Evolutionary conservation across 441 rosid genomes (phyloP).

Genomic region (Isatis lusitanica): DNA sequence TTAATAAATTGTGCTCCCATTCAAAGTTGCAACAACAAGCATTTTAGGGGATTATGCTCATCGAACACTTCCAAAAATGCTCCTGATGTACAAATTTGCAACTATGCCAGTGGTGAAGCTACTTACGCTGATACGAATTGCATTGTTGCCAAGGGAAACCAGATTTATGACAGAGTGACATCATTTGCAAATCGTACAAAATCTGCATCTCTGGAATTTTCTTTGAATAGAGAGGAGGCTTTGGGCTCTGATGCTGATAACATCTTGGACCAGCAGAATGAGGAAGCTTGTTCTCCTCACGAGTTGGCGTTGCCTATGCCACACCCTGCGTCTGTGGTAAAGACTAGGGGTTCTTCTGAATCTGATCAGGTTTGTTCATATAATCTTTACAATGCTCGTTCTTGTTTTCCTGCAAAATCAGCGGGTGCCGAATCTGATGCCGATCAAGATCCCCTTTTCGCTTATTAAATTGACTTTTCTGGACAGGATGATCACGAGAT

Average conservation of each 20-base stretch:
- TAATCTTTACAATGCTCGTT: constrained; percentile 9
- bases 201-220: constrained; percentile 22
- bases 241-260: constrained; percentile 12
- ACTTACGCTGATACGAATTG: constrained; percentile 1
- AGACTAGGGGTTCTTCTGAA: constrained; percentile 31
- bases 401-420: constrained; percentile 15
- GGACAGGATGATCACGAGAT: constrained; percentile 31
- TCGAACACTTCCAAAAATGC: constrained; percentile 26
- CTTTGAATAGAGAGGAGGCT: constrained; percentile 33
- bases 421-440: neutral
- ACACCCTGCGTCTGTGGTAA: constrained; percentile 32
- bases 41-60: constrained; percentile 14
- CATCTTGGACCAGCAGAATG: constrained; percentile 33
- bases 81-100: constrained; percentile 29
- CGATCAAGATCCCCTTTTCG: constrained; percentile 5
- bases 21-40: constrained; percentile 14
- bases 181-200: constrained; percentile 19
- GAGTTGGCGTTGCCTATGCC: constrained; percentile 25
- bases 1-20: constrained; percentile 8
- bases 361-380: constrained; percentile 38
- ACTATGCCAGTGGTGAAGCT: constrained; percentile 23
- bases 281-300: constrained; percentile 26
- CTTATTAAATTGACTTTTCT: constrained; percentile 18
- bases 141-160: constrained; percentile 12
- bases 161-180: constrained; percentile 21